These are phyloP conservation scores for Phalaenopsis equestris DNA, from an alignment of 106 monocot genomes.

Conservation along the genomic window DNA sequence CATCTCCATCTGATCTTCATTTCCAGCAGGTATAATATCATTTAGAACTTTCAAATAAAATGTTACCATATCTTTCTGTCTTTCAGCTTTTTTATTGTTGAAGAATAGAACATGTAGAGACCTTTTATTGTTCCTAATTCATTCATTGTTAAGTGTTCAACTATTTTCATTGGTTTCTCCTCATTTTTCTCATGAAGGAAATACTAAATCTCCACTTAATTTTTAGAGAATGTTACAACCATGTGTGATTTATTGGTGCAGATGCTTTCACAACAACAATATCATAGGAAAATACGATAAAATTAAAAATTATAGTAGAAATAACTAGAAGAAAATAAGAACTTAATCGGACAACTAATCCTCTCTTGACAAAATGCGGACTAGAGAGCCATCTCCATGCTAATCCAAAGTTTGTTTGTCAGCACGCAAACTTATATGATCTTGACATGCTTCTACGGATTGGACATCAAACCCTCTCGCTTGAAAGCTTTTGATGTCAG, in stretches of 20 bases:
- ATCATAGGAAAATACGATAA: neutral
- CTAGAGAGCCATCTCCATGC: too few species aligned
- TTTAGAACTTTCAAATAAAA: neutral
- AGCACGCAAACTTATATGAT: too few species aligned
- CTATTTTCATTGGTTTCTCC: neutral
- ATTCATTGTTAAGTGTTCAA: neutral
- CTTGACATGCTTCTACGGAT: too few species aligned
- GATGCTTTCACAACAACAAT: neutral
- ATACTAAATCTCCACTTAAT: neutral
- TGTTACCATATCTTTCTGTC: constrained; percentile 8
- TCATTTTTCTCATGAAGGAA: neutral
- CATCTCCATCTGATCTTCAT: constrained; percentile 66
- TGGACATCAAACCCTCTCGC: too few species aligned
- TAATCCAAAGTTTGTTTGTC: too few species aligned
- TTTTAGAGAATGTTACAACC: neutral
- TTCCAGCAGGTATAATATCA: constrained; percentile 70
- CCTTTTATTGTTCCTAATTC: neutral
- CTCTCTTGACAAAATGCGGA: too few species aligned
- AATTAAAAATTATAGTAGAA: neutral
- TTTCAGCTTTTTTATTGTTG: neutral
- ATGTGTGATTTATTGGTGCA: neutral
- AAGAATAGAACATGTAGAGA: neutral
- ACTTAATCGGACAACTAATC: too few species aligned
- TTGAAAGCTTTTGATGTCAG: too few species aligned
- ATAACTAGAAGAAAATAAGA: neutral